Percentiles rank a stretch among this genome's conserved stretches.
Evolutionary conservation across 2,329 filamentous ascomycete species (phyloP).

Genomic region (Xenoacremonium recifei): DNA sequence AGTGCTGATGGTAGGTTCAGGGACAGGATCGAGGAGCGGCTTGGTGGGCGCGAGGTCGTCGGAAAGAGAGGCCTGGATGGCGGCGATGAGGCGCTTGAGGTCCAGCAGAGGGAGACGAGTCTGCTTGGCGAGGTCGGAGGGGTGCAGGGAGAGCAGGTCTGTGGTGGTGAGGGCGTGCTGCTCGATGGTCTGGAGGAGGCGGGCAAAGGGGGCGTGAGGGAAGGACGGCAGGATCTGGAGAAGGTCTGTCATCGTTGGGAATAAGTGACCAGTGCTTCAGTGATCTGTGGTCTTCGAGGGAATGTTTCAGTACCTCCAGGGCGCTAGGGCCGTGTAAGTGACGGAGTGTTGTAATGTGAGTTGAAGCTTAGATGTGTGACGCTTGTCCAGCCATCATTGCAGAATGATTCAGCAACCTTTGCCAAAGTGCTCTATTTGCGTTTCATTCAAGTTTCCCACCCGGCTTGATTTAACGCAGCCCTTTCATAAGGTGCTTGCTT

Average conservation of each 20-base stretch:
- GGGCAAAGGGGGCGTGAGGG: slow-evolving; percentile 65
- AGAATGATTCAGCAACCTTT: too few relatives aligned
- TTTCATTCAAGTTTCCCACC: too few relatives aligned
- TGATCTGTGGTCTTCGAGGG: too few relatives aligned
- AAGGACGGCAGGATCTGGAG: slow-evolving; percentile 79
- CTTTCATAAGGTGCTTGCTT: too few relatives aligned
- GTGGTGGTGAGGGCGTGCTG: slow-evolving; percentile 72
- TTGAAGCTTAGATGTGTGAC: too few relatives aligned
- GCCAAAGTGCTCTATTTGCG: too few relatives aligned
- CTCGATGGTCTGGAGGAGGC: slow-evolving; percentile 79
- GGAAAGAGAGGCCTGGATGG: slow-evolving; percentile 66
- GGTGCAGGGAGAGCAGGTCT: slow-evolving; percentile 83
- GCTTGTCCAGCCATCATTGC: too few relatives aligned
- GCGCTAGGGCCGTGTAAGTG: too few relatives aligned
- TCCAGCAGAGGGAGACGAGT: slow-evolving; percentile 80
- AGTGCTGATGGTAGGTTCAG: slow-evolving; percentile 63
- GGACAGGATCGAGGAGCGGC: slow-evolving; percentile 17
- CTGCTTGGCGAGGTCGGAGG: slow-evolving; percentile 79
- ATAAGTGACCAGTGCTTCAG: too few relatives aligned
- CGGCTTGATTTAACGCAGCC: too few relatives aligned
- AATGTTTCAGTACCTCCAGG: too few relatives aligned
- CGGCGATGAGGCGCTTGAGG: slow-evolving; percentile 69
- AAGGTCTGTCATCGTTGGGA: slow-evolving; percentile 84
- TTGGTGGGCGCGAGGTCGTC: slow-evolving; percentile 47
- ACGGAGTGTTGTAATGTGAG: too few relatives aligned